Conservation (phyloP, 148 eudicot genomes). For the Bassia scoparia region DNA sequence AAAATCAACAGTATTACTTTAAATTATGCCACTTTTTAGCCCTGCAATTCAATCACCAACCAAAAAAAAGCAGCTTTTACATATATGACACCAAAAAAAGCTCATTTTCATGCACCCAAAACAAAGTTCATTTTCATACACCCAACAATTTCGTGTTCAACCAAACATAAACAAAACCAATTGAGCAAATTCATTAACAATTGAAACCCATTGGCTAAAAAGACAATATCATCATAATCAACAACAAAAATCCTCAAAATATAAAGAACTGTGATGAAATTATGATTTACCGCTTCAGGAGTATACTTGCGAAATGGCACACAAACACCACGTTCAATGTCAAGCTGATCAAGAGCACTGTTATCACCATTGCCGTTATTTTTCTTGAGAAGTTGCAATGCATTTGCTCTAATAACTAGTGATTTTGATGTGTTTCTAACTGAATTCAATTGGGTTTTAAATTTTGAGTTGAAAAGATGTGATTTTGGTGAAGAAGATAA, state of each 20-base stretch:
- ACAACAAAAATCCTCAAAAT: not conserved
- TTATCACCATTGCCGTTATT: slow-evolving; percentile 18
- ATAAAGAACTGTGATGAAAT: not conserved
- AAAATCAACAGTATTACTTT: no score
- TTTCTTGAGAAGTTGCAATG: slow-evolving; percentile 30
- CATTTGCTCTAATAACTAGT: slow-evolving; percentile 25
- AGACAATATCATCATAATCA: not conserved
- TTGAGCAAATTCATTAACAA: not conserved
- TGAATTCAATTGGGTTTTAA: slow-evolving; percentile 15
- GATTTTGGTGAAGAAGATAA: slow-evolving; percentile 5
- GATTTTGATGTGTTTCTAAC: slow-evolving; percentile 14
- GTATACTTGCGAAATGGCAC: slow-evolving; percentile 91
- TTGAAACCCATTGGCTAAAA: slow-evolving; percentile 17
- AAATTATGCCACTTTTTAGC: not conserved
- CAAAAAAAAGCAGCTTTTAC: not conserved
- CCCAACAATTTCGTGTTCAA: not conserved
- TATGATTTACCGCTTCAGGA: slow-evolving; percentile 51
- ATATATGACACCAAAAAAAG: not conserved
- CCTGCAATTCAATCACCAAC: not conserved
- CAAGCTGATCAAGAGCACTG: slow-evolving; percentile 83
- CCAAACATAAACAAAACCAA: slow-evolving; percentile 4
- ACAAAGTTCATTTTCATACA: not conserved
- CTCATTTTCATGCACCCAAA: not conserved
- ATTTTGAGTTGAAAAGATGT: slow-evolving; percentile 2
- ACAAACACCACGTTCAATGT: slow-evolving; percentile 94